Evolutionary conservation across 257 asterid species (phyloP).

Genomic region (Eucommia ulmoides): DNA sequence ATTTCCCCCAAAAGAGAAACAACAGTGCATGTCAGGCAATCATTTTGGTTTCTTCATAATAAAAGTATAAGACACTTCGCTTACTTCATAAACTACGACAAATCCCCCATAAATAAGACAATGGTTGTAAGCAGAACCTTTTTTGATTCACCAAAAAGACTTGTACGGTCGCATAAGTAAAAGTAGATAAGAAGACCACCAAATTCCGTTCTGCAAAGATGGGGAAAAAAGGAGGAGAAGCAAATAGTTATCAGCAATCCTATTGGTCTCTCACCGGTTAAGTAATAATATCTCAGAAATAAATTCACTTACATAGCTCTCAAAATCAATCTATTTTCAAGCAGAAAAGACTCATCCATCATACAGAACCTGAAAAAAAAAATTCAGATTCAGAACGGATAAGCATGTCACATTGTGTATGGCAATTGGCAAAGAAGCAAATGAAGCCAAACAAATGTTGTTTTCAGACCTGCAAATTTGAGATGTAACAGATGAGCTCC

Average conservation of each 20-base stretch:
- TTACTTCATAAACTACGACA: too few relatives aligned
- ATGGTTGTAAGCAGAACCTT: constrained; percentile 25
- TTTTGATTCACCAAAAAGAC: constrained; percentile 69
- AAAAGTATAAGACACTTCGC: too few relatives aligned
- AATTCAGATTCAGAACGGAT: background rate
- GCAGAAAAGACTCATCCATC: constrained; percentile 66
- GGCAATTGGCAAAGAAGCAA: too few relatives aligned
- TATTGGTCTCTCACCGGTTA: background rate
- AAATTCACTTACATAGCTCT: constrained; percentile 62
- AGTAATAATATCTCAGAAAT: constrained; percentile 1
- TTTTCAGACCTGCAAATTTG: constrained; percentile 43
- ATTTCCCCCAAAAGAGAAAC: constrained; percentile 65
- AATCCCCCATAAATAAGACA: too few relatives aligned
- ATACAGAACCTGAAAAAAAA: constrained; percentile 45
- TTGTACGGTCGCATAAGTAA: constrained; percentile 79
- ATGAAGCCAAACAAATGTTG: background rate
- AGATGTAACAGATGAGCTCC: constrained; percentile 50
- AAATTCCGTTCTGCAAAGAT: constrained; percentile 58
- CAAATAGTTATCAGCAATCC: constrained; percentile 2
- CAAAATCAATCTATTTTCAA: constrained; percentile 65
- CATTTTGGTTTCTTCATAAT: too few relatives aligned
- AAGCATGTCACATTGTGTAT: too few relatives aligned
- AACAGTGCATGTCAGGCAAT: too few relatives aligned
- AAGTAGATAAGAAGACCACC: constrained; percentile 71
- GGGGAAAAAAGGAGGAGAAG: constrained; percentile 7